These are phyloP conservation scores for Sophora flavescens DNA, from an alignment of 306 rosid species.

Conservation along the genomic window DNA sequence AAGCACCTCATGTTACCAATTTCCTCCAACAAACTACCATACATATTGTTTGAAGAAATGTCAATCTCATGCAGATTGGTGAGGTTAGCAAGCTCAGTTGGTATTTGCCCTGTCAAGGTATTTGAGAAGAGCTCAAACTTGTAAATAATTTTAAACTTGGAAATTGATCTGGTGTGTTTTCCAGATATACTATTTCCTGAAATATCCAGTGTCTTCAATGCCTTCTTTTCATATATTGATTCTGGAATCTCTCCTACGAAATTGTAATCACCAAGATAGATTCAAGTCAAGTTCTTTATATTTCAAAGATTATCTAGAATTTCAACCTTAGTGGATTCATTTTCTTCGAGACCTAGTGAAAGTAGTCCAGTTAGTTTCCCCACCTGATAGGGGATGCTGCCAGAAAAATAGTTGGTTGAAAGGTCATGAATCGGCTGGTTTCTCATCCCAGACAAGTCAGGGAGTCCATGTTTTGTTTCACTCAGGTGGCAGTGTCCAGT, in stretches of 20 bases:
- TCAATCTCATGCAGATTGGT: constrained; percentile 81
- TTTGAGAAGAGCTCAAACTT: constrained; percentile 81
- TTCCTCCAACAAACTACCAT: constrained; percentile 70
- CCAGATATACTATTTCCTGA: constrained; percentile 84
- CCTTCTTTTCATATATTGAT: constrained; percentile 68
- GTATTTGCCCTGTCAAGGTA: too few species aligned
- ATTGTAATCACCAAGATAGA: constrained; percentile 66
- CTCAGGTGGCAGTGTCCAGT: too few species aligned
- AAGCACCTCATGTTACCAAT: constrained; percentile 73
- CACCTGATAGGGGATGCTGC: too few species aligned
- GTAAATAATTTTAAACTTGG: constrained; percentile 60
- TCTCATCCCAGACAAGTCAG: constrained; percentile 73
- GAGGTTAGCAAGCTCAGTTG: constrained; percentile 66
- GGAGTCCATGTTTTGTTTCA: too few species aligned
- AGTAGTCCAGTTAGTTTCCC: too few species aligned
- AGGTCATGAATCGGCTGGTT: constrained; percentile 73
- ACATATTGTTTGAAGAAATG: constrained; percentile 66
- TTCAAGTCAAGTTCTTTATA: constrained; percentile 81
- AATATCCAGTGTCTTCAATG: constrained; percentile 73
- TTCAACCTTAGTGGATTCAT: too few species aligned
- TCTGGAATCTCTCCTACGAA: constrained; percentile 88
- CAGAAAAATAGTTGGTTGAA: too few species aligned
- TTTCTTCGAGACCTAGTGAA: too few species aligned
- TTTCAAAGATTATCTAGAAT: too few species aligned
- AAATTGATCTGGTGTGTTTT: constrained; percentile 72